Conservation (phyloP, 805 yeast genomes). For the Scheffersomyces lignosus region DNA sequence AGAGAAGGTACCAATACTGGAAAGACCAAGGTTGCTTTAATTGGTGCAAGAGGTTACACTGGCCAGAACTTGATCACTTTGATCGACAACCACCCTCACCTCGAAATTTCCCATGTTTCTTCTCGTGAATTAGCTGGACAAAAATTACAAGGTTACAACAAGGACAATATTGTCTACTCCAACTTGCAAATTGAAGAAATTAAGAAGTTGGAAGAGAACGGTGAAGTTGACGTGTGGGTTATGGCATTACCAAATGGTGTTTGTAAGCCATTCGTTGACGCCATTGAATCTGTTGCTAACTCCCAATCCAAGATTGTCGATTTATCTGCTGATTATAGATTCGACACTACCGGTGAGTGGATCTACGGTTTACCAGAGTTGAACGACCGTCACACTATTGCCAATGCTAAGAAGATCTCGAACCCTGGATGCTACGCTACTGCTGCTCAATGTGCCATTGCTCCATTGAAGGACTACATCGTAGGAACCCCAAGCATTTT, state of each 20-base stretch:
- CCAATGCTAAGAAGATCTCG: slow-evolving; percentile 75
- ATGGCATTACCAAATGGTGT: slow-evolving; percentile 99
- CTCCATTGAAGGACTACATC: slow-evolving; percentile 74
- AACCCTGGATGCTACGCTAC: slow-evolving; percentile 99
- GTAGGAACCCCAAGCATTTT: slow-evolving; percentile 80
- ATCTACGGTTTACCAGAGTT: slow-evolving; percentile 94
- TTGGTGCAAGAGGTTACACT: slow-evolving; percentile 98
- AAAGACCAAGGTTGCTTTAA: slow-evolving; percentile 79
- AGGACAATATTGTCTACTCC: slow-evolving; percentile 74
- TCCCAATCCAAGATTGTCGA: slow-evolving; percentile 85
- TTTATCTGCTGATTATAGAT: slow-evolving; percentile 93
- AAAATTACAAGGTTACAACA: slow-evolving; percentile 83
- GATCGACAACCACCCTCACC: slow-evolving; percentile 82
- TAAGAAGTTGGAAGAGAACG: slow-evolving; percentile 67
- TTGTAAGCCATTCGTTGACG: slow-evolving; percentile 83
- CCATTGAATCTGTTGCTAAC: slow-evolving; percentile 63
- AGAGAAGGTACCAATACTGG: slow-evolving; percentile 60
- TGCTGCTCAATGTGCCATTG: slow-evolving; percentile 85
- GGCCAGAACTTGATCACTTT: slow-evolving; percentile 90
- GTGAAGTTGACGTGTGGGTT: slow-evolving; percentile 93
- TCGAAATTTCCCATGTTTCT: slow-evolving; percentile 90
- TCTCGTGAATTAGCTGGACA: slow-evolving; percentile 93
- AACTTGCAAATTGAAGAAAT: slow-evolving; percentile 89
- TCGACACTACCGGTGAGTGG: slow-evolving; percentile 88
- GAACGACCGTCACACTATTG: slow-evolving; percentile 63